Evolutionary conservation across 805 yeast species (phyloP), one percentile per base, ranked within the genome.

Genomic region (Yarrowia alimentaria): DNA sequence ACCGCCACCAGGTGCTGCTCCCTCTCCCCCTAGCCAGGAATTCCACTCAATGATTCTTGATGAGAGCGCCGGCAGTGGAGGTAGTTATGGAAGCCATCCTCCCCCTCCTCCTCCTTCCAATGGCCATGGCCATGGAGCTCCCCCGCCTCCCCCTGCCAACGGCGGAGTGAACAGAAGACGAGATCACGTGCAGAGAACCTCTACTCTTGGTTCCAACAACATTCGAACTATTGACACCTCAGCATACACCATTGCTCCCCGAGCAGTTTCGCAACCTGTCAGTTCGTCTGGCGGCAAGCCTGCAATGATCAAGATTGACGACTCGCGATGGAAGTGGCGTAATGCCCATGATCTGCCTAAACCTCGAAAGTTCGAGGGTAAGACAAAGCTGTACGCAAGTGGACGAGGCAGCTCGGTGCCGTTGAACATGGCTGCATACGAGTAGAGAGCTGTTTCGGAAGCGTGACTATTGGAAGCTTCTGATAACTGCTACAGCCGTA

Each of bases 391-490:
- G 57, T 93, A 93, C 68, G 96, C 98, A 13, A 86, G 96, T 67
- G 98, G 98, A 11, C 76, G 96, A 59, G 98, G 98, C 3, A 79
- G 89, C 21, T 85, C 95, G 25, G 93, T 90, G 28, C 97, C 97
- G 1, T 68, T 90, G 55, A 80, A 86, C 58, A 69, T 90, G 51
- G 64, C 74, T 13, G 49, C 67, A 20, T 69, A 60, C 55, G 53
- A 60, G 14, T 63, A 40, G 35, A 37, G n/a, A n/a, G n/a, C n/a
- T n/a, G n/a, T n/a, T n/a, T n/a, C n/a, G n/a, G n/a, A n/a, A n/a
- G n/a, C n/a, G n/a, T n/a, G n/a, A n/a, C n/a, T n/a, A n/a, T n/a
- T n/a, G n/a, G n/a, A n/a, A n/a, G n/a, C n/a, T n/a, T n/a, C n/a
- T n/a, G n/a, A n/a, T n/a, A n/a, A n/a, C n/a, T n/a, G n/a, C n/a